Evolutionary conservation across 176 grass and related monocot species (phyloP).

Genomic region (Oryza glumipatula): DNA sequence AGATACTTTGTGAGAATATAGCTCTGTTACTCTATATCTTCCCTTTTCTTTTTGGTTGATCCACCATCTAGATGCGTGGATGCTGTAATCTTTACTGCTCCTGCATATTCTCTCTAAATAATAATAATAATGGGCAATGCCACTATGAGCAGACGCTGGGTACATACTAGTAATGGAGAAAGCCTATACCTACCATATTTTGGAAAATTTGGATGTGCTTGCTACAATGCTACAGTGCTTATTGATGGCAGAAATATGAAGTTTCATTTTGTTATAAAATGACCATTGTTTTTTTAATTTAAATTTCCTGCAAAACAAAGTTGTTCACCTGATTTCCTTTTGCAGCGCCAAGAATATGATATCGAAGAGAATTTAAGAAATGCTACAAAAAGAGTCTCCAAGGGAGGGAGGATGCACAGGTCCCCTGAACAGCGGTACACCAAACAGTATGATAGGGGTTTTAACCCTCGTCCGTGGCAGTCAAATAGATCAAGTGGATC

Average conservation of each 20-base stretch:
- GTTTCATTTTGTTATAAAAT: slow-evolving; percentile 20
- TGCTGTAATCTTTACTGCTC: too few relatives aligned
- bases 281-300: slow-evolving; percentile 23
- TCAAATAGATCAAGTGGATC: slow-evolving; percentile 44
- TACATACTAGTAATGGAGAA: slow-evolving; percentile 20
- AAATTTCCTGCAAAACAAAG: background rate
- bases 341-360: slow-evolving; percentile 87
- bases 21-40: too few relatives aligned
- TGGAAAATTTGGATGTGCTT: background rate
- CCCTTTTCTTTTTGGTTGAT: too few relatives aligned
- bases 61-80: too few relatives aligned
- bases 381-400: slow-evolving; percentile 42
- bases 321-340: slow-evolving; percentile 39
- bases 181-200: background rate
- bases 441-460: slow-evolving; percentile 51
- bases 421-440: slow-evolving; percentile 51
- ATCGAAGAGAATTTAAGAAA: slow-evolving; percentile 75
- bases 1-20: too few relatives aligned
- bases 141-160: background rate
- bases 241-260: background rate
- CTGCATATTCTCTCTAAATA: too few relatives aligned
- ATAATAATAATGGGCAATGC: background rate
- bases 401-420: slow-evolving; percentile 42
- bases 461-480: slow-evolving; percentile 55
- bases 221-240: background rate